phyloP scores from a whole-genome alignment of 2,329 filamentous ascomycete species.

The Alternaria panax region DNA sequence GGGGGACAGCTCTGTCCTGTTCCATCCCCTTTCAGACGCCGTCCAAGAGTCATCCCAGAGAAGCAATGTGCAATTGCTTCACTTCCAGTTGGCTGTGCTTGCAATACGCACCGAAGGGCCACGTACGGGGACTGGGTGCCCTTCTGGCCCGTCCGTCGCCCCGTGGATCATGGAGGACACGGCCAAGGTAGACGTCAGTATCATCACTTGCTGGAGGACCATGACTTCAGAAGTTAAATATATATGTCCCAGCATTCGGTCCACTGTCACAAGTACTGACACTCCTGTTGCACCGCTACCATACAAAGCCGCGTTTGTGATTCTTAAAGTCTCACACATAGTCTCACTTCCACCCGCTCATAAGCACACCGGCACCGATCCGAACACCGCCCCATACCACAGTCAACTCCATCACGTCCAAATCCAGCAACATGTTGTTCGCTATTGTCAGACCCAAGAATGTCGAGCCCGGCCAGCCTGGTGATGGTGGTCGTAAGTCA shows the following conservation, averaged over 20 bases:
- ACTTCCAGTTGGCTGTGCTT: slow-evolving; percentile 40
- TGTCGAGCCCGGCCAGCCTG: background rate
- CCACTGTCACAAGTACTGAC: slow-evolving; percentile 30
- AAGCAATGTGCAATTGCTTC: slow-evolving; percentile 40
- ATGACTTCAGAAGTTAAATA: slow-evolving; percentile 21
- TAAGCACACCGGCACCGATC: slow-evolving; percentile 21
- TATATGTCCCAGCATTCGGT: slow-evolving; percentile 31
- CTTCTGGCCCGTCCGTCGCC: slow-evolving; percentile 41
- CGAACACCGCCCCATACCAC: slow-evolving; percentile 7
- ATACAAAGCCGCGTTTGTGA: slow-evolving; percentile 18
- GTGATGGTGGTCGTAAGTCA: slow-evolving; percentile 37
- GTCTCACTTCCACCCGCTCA: slow-evolving; percentile 26
- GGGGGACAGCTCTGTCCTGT: slow-evolving; percentile 30
- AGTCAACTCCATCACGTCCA: slow-evolving; percentile 9
- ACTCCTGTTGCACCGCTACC: slow-evolving; percentile 28
- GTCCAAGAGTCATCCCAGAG: slow-evolving; percentile 34
- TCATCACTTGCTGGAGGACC: slow-evolving; percentile 20
- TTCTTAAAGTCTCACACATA: slow-evolving; percentile 32
- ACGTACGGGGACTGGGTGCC: slow-evolving; percentile 45
- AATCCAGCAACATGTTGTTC: slow-evolving; percentile 17
- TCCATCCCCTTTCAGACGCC: slow-evolving; percentile 40
- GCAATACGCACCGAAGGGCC: slow-evolving; percentile 38
- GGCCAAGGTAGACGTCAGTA: slow-evolving; percentile 21
- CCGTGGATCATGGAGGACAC: slow-evolving; percentile 34
- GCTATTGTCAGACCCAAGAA: slow-evolving; percentile 27